phyloP scores from a whole-genome alignment of 805 yeast genomes.

The Wickerhamiella domercqiae region DNA sequence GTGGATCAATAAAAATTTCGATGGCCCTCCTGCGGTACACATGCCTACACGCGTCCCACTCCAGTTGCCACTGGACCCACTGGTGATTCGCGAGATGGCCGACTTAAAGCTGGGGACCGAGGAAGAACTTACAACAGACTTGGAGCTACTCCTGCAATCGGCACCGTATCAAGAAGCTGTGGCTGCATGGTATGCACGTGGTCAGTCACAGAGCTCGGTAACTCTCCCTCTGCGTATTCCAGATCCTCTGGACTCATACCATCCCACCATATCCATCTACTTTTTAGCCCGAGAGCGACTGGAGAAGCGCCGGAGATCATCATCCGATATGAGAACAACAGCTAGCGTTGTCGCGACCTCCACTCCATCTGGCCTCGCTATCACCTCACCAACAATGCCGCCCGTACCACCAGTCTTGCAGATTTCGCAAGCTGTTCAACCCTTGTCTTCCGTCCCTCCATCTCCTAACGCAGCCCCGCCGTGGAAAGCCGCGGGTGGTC shows the following conservation, averaged over 20 bases:
- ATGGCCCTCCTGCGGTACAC: constrained; percentile 50
- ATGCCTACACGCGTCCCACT: constrained; percentile 71
- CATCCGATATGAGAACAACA: neutral
- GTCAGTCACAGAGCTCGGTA: constrained; percentile 4
- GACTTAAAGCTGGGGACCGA: constrained; percentile 64
- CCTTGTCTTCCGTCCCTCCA: constrained; percentile 1
- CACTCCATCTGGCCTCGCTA: constrained; percentile 1
- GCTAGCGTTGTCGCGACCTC: constrained; percentile 1
- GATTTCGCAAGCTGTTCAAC: constrained; percentile 1
- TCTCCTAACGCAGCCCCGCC: constrained; percentile 1
- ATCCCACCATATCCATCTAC: constrained; percentile 79
- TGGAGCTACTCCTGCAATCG: constrained; percentile 44
- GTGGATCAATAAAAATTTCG: constrained; percentile 88
- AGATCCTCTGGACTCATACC: constrained; percentile 71
- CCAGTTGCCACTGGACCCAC: constrained; percentile 47
- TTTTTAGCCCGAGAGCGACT: constrained; percentile 73
- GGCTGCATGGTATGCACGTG: constrained; percentile 38
- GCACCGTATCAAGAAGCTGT: constrained; percentile 49
- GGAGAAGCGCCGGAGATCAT: constrained; percentile 27
- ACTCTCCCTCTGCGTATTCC: constrained; percentile 1
- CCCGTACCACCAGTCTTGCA: neutral
- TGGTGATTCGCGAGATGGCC: constrained; percentile 59
- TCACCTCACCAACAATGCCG: neutral
- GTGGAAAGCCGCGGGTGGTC: constrained; percentile 5
- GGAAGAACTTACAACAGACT: constrained; percentile 34